These are phyloP conservation scores for Hypoxylon subgilvum DNA, from an alignment of 495 filamentous ascomycete species.

Conservation along the genomic window DNA sequence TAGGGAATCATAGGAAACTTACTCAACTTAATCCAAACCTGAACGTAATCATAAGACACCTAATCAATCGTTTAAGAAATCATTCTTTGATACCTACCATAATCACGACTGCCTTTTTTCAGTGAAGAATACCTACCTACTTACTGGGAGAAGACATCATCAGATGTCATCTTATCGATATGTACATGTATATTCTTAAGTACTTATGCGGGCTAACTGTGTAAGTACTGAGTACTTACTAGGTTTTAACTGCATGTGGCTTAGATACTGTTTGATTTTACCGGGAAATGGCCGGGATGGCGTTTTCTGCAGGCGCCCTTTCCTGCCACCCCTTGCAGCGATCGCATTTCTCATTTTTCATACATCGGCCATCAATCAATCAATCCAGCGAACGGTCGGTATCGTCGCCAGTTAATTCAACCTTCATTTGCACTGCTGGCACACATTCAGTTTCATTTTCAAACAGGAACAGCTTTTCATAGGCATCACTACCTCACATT, in stretches of 20 bases:
- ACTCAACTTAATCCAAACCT: slow-evolving; percentile 32
- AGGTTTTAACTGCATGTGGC: too few relatives aligned
- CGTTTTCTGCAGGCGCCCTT: slow-evolving; percentile 23
- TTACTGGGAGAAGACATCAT: too few relatives aligned
- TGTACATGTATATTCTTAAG: too few relatives aligned
- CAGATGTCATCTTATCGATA: too few relatives aligned
- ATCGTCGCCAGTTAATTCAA: too few relatives aligned
- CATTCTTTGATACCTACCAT: neutral
- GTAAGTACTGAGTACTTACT: too few relatives aligned
- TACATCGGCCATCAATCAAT: slow-evolving; percentile 12
- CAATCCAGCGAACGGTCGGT: too few relatives aligned
- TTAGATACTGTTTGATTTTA: slow-evolving; percentile 2
- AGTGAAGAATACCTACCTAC: neutral
- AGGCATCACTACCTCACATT: neutral
- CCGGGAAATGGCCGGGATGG: slow-evolving; percentile 9
- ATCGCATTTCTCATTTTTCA: slow-evolving; percentile 10
- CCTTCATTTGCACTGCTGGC: too few relatives aligned
- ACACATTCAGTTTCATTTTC: too few relatives aligned
- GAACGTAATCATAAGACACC: slow-evolving; percentile 28
- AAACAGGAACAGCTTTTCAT: neutral
- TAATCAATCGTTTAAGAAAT: slow-evolving; percentile 22
- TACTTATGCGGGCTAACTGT: too few relatives aligned
- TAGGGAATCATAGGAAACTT: slow-evolving; percentile 21
- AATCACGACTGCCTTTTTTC: neutral
- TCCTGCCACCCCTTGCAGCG: slow-evolving; percentile 30